Evolutionary conservation across 495 filamentous ascomycete genomes (phyloP), one percentile per base, ranked within the genome.

Genomic region (Apiosordaria backusii): DNA sequence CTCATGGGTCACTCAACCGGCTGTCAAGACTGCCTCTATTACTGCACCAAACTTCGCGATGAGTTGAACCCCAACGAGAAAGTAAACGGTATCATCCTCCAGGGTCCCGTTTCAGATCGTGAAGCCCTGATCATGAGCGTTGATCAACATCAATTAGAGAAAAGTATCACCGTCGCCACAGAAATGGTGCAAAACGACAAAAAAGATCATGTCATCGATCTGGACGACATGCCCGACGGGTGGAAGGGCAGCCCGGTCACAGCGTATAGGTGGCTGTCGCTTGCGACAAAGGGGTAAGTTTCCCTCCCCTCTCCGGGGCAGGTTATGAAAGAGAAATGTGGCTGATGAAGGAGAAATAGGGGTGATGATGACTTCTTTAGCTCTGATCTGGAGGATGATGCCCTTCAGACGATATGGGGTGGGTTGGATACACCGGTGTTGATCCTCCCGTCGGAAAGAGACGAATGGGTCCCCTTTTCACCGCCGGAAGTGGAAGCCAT

Each of bases 341-440:
- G 50, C 52, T 55, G 4, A 55, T 22, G 15, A 5, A n/a, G 10
- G 6, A 45, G 16, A 55, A 23, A 19, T 71, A 86, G 76, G 66
- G 89, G 91, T 15, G 88, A 89, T 58, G 94, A 99, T 77, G 95
- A 98, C 75, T 89, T 90, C 68, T 99, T 97, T 78, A 91, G 89
- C 65, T 90, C 90, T 6, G 91, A 94, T 74, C 78, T 96, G 57
- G 73, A 75, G 0, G 88, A 91, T 58, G 76, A 84, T 59, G 75
- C 82, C 62, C 75, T 93, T 54, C 61, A 66, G 55, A 70, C 77
- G 54, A 90, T 84, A 25, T 97, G 95, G 84, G 77, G 90, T 52
- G 81, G 81, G 25, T 67, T 82, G 61, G 70, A 80, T 40, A 85
- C 82, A 27, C 82, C 87, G 13, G 61, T 93, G 50, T 78, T 86